Base-by-base conservation (phyloP, 2,329 filamentous ascomycete genomes). In the Fusarium sp. region DNA sequence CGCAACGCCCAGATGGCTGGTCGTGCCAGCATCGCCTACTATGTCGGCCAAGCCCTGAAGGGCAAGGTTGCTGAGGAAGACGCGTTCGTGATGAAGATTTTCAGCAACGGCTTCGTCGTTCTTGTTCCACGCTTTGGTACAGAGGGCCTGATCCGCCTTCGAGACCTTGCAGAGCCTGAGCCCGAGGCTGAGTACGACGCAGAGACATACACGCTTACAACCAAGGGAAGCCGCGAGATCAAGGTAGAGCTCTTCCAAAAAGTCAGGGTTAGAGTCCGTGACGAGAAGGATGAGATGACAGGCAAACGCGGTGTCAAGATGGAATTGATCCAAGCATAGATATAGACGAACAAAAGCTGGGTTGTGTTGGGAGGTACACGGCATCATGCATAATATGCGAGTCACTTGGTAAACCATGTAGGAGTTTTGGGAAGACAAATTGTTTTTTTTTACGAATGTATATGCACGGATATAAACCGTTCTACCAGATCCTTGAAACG, bases 1-100 rank as follows among this genome's bases (percentile, higher is more conserved):
- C 94, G 96, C 79, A 99, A 99, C 82, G 96, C 96, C 37, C 96
- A 99, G 83, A 92, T 97, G 84, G 96, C 96, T 6, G 96, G 96
- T 40, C 91, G 96, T 67, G 96, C 96, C 32, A 96, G 93, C 76
- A 95, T 99, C 72, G 95, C 97, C 77, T 99, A 98, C 85, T 99
- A 98, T 81, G 96, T 99, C 54, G 96, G 96, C 0, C 96, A 99
- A 84, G 95, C 96, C 18, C 91, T 99, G 63, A 96, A 96, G 85
- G 94, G 89, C 71, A 86, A 87, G 74, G 86, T 89, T 35, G 89
- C 90, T 12, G 92, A 95, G 77, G 95, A 98, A 82, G 95, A 98
- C 65, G 96, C 94, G 6, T 98, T 97, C 81, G 91, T 99, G 50
- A 97, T 99, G 93, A 94, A 94, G 80, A 93, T 99, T 60, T 99